Conservation (phyloP, 2,329 filamentous ascomycete genomes). For the Phaeosphaeria sp. region DNA sequence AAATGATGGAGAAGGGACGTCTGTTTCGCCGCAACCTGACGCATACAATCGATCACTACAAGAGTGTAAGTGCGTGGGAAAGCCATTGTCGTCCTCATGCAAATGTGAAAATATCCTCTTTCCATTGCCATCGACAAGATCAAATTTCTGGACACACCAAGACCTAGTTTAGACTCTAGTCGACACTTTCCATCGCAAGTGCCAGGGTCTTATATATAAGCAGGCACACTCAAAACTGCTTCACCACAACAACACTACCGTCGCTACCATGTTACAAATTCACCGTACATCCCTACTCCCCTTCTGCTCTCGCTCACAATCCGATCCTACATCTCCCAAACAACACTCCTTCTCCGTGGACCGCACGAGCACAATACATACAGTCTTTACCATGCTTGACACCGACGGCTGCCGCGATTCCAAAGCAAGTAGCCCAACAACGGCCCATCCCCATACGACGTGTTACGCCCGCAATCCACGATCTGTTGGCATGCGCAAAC, state of each 20-base stretch:
- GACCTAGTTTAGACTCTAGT: neutral
- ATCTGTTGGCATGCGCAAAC: neutral
- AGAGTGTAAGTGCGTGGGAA: too few relatives aligned
- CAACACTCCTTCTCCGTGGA: constrained; percentile 1
- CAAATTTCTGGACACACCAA: neutral
- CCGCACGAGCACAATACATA: neutral
- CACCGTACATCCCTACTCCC: neutral
- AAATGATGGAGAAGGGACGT: neutral
- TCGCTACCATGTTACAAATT: neutral
- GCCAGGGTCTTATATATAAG: neutral
- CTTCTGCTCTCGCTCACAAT: neutral
- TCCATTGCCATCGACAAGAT: neutral
- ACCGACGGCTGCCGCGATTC: constrained; percentile 2
- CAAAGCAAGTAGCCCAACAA: neutral
- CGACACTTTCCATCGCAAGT: neutral
- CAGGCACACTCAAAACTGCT: neutral
- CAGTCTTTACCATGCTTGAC: constrained; percentile 1
- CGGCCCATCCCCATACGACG: neutral
- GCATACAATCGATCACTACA: neutral
- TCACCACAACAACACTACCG: neutral
- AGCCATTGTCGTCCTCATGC: too few relatives aligned
- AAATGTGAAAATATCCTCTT: neutral
- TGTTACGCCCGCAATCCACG: neutral
- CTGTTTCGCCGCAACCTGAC: neutral
- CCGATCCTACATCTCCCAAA: neutral